A percentile compares a stretch with the other conserved stretches of the same genome.
Conservation (phyloP, 305 asterid species). For the Fraxinus greggii region DNA sequence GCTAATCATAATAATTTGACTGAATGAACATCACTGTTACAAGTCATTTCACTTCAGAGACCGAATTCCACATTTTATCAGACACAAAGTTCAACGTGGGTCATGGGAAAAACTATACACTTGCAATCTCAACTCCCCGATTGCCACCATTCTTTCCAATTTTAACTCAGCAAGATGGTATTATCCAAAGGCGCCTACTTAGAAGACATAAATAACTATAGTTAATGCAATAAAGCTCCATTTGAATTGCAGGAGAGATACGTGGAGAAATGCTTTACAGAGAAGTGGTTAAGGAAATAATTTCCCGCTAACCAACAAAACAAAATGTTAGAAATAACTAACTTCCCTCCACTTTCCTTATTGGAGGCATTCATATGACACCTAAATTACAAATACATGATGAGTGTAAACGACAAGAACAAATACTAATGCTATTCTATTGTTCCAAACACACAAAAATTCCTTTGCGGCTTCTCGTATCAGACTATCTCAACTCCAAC, state of each 20-base stretch:
- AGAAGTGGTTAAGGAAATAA: neutral
- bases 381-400: neutral
- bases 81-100: neutral
- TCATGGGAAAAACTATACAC: neutral
- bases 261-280: neutral
- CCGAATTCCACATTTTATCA: neutral
- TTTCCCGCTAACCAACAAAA: neutral
- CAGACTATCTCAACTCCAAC: neutral
- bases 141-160: neutral
- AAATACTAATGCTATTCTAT: neutral
- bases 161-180: neutral
- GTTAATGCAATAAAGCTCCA: neutral
- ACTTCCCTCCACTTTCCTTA: neutral
- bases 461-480: neutral
- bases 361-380: neutral
- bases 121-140: neutral
- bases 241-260: neutral
- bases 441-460: neutral
- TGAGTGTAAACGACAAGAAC: neutral
- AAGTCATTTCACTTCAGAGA: neutral
- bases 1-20: neutral
- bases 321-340: neutral
- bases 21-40: neutral
- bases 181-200: neutral
- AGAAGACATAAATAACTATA: neutral